Conservation (phyloP, 1,284 basidiomycete genomes). For the Leccinum ponderosum region DNA sequence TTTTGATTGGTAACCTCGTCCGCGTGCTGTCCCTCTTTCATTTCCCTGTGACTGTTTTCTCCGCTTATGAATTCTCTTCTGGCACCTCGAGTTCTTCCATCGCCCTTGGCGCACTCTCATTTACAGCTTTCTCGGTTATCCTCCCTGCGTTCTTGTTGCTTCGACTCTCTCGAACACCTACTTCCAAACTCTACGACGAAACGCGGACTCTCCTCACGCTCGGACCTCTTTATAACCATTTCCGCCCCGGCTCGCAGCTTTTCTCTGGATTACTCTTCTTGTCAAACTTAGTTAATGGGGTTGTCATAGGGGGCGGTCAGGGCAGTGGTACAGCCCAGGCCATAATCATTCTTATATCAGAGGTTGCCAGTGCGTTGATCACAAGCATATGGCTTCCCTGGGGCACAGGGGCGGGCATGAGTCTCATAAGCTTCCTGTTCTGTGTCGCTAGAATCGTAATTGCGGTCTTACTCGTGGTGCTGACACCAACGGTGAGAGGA, state of each 20-base stretch:
- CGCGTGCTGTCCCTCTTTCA: conserved; percentile 91
- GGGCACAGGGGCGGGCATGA: conserved; percentile 97
- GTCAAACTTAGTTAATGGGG: conserved; percentile 78
- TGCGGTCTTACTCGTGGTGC: conserved; percentile 85
- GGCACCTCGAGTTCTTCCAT: conserved; percentile 47
- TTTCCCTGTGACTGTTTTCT: conserved; percentile 90
- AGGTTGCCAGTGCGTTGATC: conserved; percentile 79
- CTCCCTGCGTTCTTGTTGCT: conserved; percentile 76
- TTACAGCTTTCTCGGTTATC: conserved; percentile 77
- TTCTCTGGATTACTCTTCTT: conserved; percentile 83
- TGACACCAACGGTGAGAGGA: conserved; percentile 79
- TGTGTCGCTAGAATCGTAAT: conserved; percentile 89
- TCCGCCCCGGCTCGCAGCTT: conserved; percentile 87
- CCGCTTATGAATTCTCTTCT: conserved; percentile 58
- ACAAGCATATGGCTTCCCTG: conserved; percentile 95
- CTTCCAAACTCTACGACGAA: conserved; percentile 92
- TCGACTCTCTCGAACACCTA: conserved; percentile 77
- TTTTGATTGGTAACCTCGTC: conserved; percentile 87
- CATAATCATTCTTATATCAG: conserved; percentile 84
- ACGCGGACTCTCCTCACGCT: conserved; percentile 88
- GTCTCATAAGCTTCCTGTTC: conserved; percentile 87
- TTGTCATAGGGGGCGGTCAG: conserved; percentile 89
- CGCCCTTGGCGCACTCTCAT: conserved; percentile 73
- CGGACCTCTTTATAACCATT: conserved; percentile 96
- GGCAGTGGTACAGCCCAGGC: conserved; percentile 89